Percentiles rank a stretch among this genome's conserved stretches.
Conservation (phyloP, 164 flowering plant species). For the Vitis labrusca region DNA sequence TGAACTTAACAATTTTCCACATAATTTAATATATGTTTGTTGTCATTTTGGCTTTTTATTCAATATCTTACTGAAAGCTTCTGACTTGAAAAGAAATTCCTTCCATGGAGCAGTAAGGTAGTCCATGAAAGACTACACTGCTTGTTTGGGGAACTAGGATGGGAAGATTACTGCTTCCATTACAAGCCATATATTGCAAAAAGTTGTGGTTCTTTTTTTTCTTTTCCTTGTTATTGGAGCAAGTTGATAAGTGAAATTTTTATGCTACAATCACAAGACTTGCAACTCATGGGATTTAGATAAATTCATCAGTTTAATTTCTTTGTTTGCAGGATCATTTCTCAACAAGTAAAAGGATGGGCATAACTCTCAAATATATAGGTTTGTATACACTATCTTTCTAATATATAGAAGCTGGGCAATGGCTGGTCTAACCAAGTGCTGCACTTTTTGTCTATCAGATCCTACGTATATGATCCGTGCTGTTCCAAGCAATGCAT, state of each 20-base stretch:
- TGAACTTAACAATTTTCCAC: too few relatives aligned
- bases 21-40: too few relatives aligned
- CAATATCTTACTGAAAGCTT: too few relatives aligned
- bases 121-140: too few relatives aligned
- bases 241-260: not conserved
- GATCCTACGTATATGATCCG: conserved; percentile 99
- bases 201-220: not conserved
- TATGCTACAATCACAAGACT: not conserved
- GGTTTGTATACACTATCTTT: conserved; percentile 41
- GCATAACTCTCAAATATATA: conserved; percentile 79
- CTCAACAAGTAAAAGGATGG: conserved; percentile 36
- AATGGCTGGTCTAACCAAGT: not conserved
- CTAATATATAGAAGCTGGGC: not conserved
- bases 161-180: too few relatives aligned
- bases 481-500: conserved; percentile 92
- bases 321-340: conserved; percentile 69
- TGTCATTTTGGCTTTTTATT: too few relatives aligned
- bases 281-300: too few relatives aligned
- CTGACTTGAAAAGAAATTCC: too few relatives aligned
- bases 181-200: not conserved
- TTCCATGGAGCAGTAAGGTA: too few relatives aligned
- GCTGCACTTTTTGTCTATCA: conserved; percentile 24
- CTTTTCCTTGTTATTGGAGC: too few relatives aligned
- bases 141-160: too few relatives aligned
- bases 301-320: not conserved